Conservation (phyloP, 2,329 filamentous ascomycete species). For the Fusarium kyushuense region DNA sequence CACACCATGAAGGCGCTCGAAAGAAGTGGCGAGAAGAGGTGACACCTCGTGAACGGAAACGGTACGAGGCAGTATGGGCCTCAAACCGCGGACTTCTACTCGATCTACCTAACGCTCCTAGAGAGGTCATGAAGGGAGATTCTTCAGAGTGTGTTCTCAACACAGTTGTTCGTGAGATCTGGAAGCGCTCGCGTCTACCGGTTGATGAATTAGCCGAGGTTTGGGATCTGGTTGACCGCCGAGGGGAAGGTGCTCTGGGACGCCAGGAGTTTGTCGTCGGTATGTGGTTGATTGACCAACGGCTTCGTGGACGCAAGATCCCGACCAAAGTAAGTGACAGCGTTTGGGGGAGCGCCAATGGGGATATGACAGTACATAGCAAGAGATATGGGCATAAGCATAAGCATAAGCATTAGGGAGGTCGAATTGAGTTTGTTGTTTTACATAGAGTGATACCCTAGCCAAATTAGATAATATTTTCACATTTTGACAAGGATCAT, state of each 20-base stretch:
- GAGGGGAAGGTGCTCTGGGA: constrained; percentile 66
- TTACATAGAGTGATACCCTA: constrained; percentile 47
- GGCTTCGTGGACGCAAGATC: constrained; percentile 82
- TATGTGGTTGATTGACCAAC: constrained; percentile 84
- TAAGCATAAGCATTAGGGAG: constrained; percentile 15
- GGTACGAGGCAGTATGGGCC: constrained; percentile 88
- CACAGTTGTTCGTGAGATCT: constrained; percentile 80
- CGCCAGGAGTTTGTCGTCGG: constrained; percentile 84
- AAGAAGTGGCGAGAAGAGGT: constrained; percentile 83
- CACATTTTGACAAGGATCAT: background rate
- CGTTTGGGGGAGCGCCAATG: constrained; percentile 78
- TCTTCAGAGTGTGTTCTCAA: constrained; percentile 69
- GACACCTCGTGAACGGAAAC: constrained; percentile 77
- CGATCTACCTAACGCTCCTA: constrained; percentile 40
- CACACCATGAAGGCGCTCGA: constrained; percentile 80
- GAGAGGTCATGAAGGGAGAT: constrained; percentile 41
- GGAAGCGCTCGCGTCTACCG: constrained; percentile 76
- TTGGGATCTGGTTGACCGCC: constrained; percentile 78
- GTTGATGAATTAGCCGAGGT: constrained; percentile 77
- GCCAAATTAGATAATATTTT: constrained; percentile 29
- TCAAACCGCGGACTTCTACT: constrained; percentile 76
- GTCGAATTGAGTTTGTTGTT: constrained; percentile 19
- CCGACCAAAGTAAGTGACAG: constrained; percentile 77
- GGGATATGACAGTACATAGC: constrained; percentile 55
- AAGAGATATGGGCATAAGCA: constrained; percentile 19